Evolutionary conservation across 495 filamentous ascomycete species (phyloP).

Genomic region (Bombardia bombarda): DNA sequence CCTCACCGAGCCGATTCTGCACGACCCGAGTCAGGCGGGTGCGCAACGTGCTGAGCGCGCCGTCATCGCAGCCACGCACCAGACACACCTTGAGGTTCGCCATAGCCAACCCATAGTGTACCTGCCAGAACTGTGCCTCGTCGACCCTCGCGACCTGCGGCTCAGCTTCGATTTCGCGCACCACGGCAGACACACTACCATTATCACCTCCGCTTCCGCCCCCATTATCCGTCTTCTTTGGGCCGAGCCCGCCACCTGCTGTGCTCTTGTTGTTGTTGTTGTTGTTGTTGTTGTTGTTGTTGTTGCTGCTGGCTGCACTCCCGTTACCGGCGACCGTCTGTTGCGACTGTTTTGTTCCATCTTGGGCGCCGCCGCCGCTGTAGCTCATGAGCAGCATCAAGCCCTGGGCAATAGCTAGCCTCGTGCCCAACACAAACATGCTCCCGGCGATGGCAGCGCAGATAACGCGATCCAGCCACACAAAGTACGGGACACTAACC

Average conservation of each 20-base stretch:
- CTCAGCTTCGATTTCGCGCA: conserved; percentile 78
- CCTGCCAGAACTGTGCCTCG: conserved; percentile 95
- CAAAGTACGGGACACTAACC: conserved; percentile 63
- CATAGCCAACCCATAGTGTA: conserved; percentile 94
- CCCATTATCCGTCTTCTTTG: conserved; percentile 3
- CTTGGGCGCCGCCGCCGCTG: no score
- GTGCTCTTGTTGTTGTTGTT: conserved; percentile 1
- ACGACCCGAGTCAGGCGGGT: conserved; percentile 70
- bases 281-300: conserved; percentile 4
- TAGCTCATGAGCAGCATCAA: conserved; percentile 95
- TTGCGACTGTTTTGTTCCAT: no score
- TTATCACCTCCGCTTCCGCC: neutral
- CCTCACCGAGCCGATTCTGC: conserved; percentile 77
- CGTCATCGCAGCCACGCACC: conserved; percentile 43
- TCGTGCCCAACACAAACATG: conserved; percentile 80
- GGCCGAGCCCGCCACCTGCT: neutral
- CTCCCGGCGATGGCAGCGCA: conserved; percentile 68
- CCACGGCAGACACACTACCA: conserved; percentile 59
- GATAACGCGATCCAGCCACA: conserved; percentile 74
- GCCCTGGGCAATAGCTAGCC: conserved; percentile 76
- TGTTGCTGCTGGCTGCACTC: neutral
- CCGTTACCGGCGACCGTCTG: no score
- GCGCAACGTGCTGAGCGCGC: conserved; percentile 58
- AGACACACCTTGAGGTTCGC: conserved; percentile 81
- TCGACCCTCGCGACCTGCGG: conserved; percentile 67